These are phyloP conservation scores for Cercospora brassicicola DNA, from an alignment of 2,329 filamentous ascomycete genomes.

Conservation along the genomic window DNA sequence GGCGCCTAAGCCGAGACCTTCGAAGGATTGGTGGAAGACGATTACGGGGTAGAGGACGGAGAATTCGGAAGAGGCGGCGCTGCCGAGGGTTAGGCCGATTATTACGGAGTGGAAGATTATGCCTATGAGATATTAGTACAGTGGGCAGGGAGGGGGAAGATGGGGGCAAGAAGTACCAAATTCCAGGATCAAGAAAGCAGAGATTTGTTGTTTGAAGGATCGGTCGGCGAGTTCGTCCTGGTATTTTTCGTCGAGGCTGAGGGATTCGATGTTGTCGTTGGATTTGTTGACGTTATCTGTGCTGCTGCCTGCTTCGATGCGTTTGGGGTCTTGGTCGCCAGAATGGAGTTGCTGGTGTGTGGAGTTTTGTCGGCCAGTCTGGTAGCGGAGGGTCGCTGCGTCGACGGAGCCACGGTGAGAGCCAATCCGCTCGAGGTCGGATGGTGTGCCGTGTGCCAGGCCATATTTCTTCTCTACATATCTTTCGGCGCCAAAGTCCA, in stretches of 20 bases:
- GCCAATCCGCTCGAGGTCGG: constrained; percentile 16
- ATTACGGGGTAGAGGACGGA: constrained; percentile 62
- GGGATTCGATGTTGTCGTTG: constrained; percentile 14
- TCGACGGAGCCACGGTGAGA: constrained; percentile 28
- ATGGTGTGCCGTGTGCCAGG: constrained; percentile 34
- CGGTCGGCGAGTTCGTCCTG: constrained; percentile 22
- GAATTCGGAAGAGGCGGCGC: constrained; percentile 57
- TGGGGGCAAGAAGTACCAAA: constrained; percentile 54
- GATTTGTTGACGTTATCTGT: not conserved
- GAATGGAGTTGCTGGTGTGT: constrained; percentile 46
- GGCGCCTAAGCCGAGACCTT: constrained; percentile 84
- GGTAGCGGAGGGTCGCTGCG: constrained; percentile 30
- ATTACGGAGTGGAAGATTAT: constrained; percentile 58
- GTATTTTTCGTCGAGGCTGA: constrained; percentile 27
- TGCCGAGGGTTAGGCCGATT: constrained; percentile 66
- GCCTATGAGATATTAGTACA: constrained; percentile 38
- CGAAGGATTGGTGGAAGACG: constrained; percentile 90
- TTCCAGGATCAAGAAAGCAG: constrained; percentile 87
- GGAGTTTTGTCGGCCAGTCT: constrained; percentile 18
- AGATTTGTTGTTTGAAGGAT: constrained; percentile 73
- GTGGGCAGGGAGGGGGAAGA: too few relatives aligned
- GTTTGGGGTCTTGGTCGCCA: constrained; percentile 34
- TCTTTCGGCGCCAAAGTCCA: constrained; percentile 54
- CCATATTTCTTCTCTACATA: constrained; percentile 54
- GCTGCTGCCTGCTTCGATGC: constrained; percentile 16